phyloP scores from a whole-genome alignment of 1,139 yeast species.

The Blastobotrys petasosporus region DNA sequence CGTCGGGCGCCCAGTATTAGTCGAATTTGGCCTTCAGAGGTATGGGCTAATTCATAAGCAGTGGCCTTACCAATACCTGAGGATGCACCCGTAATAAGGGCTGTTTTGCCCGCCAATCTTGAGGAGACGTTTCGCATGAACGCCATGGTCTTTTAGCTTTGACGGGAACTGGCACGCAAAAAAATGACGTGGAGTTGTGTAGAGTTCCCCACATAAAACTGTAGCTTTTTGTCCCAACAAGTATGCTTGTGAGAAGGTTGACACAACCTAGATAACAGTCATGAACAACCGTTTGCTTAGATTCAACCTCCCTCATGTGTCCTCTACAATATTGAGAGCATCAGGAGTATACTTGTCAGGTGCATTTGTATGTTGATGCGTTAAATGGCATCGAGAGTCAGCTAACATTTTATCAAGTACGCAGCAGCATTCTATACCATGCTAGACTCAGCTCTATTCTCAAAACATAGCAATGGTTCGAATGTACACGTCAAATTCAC shows the following conservation, averaged over 20 bases:
- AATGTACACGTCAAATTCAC: constrained; percentile 82
- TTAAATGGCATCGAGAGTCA: not conserved
- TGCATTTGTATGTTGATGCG: constrained; percentile 41
- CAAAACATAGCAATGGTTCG: constrained; percentile 80
- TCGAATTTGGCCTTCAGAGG: constrained; percentile 60
- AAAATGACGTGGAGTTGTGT: not conserved
- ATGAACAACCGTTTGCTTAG: constrained; percentile 22
- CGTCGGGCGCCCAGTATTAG: constrained; percentile 69
- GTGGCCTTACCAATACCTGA: constrained; percentile 77
- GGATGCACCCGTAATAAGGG: constrained; percentile 70
- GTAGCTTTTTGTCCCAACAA: no score
- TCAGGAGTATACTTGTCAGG: constrained; percentile 73
- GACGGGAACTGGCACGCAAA: no score
- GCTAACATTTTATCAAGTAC: constrained; percentile 36
- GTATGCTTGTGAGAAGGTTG: no score
- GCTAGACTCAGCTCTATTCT: constrained; percentile 81
- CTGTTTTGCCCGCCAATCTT: constrained; percentile 54
- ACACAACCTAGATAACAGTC: not conserved
- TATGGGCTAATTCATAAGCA: constrained; percentile 63
- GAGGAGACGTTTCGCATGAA: constrained; percentile 15
- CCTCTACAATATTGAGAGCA: constrained; percentile 62
- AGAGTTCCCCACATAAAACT: not conserved
- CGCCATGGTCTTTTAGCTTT: no score
- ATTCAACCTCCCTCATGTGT: constrained; percentile 32
- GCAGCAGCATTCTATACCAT: constrained; percentile 88